These are phyloP conservation scores for Scenedesmus sp. DNA, from an alignment of 163 green algal genomes.

Conservation along the genomic window DNA sequence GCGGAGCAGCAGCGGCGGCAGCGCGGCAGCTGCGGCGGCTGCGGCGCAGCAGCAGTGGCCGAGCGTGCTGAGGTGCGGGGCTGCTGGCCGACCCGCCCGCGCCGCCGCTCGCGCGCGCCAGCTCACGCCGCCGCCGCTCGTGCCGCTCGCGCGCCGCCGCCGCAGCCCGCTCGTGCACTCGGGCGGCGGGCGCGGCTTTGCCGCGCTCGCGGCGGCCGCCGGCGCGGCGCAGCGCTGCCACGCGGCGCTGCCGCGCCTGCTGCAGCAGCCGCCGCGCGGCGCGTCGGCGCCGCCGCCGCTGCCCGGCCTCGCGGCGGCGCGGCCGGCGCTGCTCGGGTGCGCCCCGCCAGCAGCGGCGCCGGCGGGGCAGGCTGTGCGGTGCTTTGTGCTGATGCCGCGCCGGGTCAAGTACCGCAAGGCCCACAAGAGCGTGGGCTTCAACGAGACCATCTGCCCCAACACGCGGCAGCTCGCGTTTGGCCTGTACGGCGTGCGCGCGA, in stretches of 20 bases:
- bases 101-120: too few species aligned
- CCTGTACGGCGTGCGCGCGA: constrained; percentile 61
- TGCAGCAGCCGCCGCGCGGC: constrained; percentile 7
- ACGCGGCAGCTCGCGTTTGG: constrained; percentile 61
- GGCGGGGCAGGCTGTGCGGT: constrained; percentile 5
- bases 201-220: too few species aligned
- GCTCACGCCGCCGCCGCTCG: too few species aligned
- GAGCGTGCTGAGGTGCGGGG: not conserved
- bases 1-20: not conserved
- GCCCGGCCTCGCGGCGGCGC: not conserved
- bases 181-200: too few species aligned
- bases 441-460: constrained; percentile 66
- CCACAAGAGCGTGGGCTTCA: constrained; percentile 57
- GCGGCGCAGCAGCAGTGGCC: constrained; percentile 1
- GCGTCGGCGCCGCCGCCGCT: not conserved
- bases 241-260: too few species aligned
- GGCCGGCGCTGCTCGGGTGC: too few species aligned
- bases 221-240: too few species aligned
- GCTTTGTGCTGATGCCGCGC: constrained; percentile 42
- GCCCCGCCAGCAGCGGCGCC: constrained; percentile 1
- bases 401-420: constrained; percentile 44
- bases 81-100: too few species aligned
- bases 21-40: not conserved
- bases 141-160: too few species aligned
- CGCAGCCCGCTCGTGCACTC: too few species aligned